Evolutionary conservation across 176 grass and related monocot species (phyloP).

Genomic region (Musa schizocarpa): DNA sequence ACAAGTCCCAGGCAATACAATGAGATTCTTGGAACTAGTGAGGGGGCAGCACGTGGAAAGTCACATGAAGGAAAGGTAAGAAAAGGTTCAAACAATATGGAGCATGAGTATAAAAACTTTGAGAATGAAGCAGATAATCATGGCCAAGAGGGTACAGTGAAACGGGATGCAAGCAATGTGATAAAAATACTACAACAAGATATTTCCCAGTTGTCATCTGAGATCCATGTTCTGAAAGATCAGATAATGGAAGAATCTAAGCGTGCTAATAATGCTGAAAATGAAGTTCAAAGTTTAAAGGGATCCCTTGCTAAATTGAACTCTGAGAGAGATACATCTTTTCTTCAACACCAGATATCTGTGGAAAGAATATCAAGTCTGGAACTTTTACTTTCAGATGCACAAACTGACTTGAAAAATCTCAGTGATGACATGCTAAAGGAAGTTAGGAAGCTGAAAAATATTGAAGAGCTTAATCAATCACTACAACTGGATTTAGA

Average conservation of each 20-base stretch:
- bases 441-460: conserved; percentile 56
- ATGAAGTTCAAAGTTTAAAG: conserved; percentile 47
- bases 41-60: background rate
- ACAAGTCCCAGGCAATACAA: conserved; percentile 40
- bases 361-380: conserved; percentile 39
- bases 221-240: conserved; percentile 55
- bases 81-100: conserved; percentile 34
- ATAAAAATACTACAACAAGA: conserved; percentile 57
- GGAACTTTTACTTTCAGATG: conserved; percentile 50
- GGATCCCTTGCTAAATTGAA: conserved; percentile 33
- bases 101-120: conserved; percentile 30
- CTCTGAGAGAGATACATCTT: conserved; percentile 46
- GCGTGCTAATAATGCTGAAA: conserved; percentile 64
- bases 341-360: conserved; percentile 49
- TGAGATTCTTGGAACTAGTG: conserved; percentile 26
- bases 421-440: conserved; percentile 50
- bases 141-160: conserved; percentile 18
- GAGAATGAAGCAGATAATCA: background rate
- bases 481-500: conserved; percentile 41
- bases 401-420: conserved; percentile 46
- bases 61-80: conserved; percentile 38
- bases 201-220: conserved; percentile 54
- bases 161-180: conserved; percentile 30
- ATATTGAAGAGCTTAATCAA: conserved; percentile 47
- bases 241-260: conserved; percentile 59